phyloP scores from a whole-genome alignment of 1,284 basidiomycete species.

The Hymenochaete sp. region DNA sequence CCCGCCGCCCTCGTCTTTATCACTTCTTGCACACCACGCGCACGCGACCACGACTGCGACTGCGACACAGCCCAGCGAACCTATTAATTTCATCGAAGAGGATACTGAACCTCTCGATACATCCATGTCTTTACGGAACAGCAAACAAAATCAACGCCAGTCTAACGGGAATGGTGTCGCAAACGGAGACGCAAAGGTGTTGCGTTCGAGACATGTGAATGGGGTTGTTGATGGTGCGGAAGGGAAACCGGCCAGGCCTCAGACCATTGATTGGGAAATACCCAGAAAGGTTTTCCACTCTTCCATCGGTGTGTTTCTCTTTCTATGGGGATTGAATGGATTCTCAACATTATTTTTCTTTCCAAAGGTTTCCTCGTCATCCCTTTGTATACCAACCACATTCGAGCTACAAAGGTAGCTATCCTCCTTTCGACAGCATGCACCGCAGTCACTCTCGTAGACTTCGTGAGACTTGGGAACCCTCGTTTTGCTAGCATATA shows the following conservation, averaged over 20 bases:
- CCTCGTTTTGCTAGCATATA: slow-evolving; percentile 67
- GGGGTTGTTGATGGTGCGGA: slow-evolving; percentile 15
- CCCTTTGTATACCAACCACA: slow-evolving; percentile 59
- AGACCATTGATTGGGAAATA: slow-evolving; percentile 66
- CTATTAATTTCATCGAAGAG: neutral
- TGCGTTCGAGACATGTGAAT: neutral
- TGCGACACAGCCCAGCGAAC: neutral
- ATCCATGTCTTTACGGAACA: neutral
- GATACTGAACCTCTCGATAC: neutral
- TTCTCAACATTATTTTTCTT: slow-evolving; percentile 11
- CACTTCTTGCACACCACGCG: neutral
- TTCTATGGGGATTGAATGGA: slow-evolving; percentile 5
- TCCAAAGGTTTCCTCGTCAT: slow-evolving; percentile 74
- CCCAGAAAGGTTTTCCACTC: slow-evolving; percentile 88
- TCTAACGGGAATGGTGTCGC: neutral
- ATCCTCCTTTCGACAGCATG: slow-evolving; percentile 59
- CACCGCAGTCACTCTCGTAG: slow-evolving; percentile 64
- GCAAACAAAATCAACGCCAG: neutral
- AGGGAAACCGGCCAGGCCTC: slow-evolving; percentile 16
- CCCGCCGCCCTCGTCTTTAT: slow-evolving; percentile 29
- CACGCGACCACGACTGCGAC: neutral
- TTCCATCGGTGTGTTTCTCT: slow-evolving; percentile 64
- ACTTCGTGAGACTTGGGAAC: slow-evolving; percentile 70
- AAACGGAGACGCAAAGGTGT: neutral
- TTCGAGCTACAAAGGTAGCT: slow-evolving; percentile 52